Conservation (phyloP, 306 rosid species). For the Argentina anserina region DNA sequence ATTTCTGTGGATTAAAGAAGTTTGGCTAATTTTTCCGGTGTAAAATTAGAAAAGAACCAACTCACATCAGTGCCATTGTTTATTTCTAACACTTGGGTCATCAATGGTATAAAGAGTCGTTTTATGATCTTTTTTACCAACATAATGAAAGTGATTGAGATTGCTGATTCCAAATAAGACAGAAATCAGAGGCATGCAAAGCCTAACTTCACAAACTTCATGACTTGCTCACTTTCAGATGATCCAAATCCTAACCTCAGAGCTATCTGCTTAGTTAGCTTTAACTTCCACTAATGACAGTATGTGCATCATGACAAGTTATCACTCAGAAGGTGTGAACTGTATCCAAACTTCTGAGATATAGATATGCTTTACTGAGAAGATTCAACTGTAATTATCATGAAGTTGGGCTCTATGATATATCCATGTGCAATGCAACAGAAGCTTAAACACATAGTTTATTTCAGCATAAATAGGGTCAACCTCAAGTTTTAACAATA, state of each 20-base stretch:
- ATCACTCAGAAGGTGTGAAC: slow-evolving; percentile 20
- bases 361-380: slow-evolving; percentile 28
- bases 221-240: neutral
- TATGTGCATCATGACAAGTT: slow-evolving; percentile 13
- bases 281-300: neutral
- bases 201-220: neutral
- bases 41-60: neutral
- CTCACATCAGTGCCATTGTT: neutral
- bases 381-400: slow-evolving; percentile 26
- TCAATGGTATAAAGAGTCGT: no score
- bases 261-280: neutral
- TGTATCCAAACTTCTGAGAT: neutral
- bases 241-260: neutral
- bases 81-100: neutral
- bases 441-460: slow-evolving; percentile 16
- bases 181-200: neutral
- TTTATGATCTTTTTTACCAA: neutral
- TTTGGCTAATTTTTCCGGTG: neutral
- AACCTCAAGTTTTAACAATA: slow-evolving; percentile 30
- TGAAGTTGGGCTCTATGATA: slow-evolving; percentile 14
- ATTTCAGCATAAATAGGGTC: slow-evolving; percentile 25
- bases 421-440: slow-evolving; percentile 50
- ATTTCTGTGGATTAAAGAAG: slow-evolving; percentile 6
- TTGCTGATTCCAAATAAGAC: neutral
- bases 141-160: neutral